Conservation (phyloP, 75 land plant species). For the Pseudotsuga menziesii region DNA sequence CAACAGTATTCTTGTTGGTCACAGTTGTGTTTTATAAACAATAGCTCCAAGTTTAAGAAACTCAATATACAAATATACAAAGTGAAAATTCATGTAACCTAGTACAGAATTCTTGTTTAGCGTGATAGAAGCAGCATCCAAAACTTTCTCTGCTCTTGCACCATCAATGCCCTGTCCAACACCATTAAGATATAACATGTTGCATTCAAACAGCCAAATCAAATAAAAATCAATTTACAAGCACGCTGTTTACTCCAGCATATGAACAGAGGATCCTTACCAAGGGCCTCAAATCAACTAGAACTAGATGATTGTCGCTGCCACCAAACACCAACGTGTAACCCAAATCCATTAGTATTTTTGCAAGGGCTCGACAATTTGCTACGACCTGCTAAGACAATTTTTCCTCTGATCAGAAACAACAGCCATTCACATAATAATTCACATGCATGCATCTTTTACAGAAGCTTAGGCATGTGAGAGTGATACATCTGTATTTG, state of each 20-base stretch:
- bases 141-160: slow-evolving; percentile 85
- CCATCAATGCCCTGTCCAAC: slow-evolving; percentile 76
- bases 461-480: not conserved
- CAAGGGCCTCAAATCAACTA: slow-evolving; percentile 85
- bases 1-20: too few species aligned
- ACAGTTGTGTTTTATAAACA: too few species aligned
- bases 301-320: slow-evolving; percentile 90
- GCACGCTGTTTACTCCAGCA: not conserved
- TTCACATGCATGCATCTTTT: not conserved
- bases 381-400: slow-evolving; percentile 51
- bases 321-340: slow-evolving; percentile 93
- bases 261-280: slow-evolving; percentile 29
- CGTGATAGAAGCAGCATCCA: slow-evolving; percentile 85
- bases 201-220: not conserved
- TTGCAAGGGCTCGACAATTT: slow-evolving; percentile 82
- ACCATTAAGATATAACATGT: not conserved
- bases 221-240: not conserved
- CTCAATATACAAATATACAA: not conserved
- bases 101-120: slow-evolving; percentile 95
- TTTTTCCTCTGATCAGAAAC: not conserved
- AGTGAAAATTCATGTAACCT: slow-evolving; percentile 25
- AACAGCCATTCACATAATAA: not conserved
- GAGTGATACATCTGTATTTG: slow-evolving; percentile 53
- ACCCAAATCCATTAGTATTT: slow-evolving; percentile 56
- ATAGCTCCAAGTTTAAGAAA: too few species aligned